Evolutionary conservation across 2,329 filamentous ascomycete genomes (phyloP).

Genomic region (Epicoccum nigrum): DNA sequence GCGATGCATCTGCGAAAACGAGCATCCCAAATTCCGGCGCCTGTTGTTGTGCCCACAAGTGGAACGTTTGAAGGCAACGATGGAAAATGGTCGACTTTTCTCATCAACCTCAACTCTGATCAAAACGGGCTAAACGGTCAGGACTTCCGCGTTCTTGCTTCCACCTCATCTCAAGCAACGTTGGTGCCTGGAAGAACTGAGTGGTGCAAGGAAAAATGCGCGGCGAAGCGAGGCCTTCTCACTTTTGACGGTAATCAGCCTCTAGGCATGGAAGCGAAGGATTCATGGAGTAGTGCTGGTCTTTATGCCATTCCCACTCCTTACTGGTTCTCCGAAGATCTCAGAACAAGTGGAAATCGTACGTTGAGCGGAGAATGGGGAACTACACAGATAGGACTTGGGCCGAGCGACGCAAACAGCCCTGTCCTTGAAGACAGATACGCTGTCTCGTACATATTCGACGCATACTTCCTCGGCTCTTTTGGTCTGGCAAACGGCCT

Average conservation of each 20-base stretch:
- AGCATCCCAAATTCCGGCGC: conserved; percentile 18
- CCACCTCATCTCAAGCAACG: conserved; percentile 36
- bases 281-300: conserved; percentile 25
- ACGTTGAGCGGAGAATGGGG: conserved; percentile 24
- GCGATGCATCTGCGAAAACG: conserved; percentile 36
- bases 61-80: conserved; percentile 48
- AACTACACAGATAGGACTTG: conserved; percentile 37
- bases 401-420: conserved; percentile 26
- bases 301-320: conserved; percentile 25
- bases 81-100: conserved; percentile 51
- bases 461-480: conserved; percentile 41
- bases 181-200: conserved; percentile 32
- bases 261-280: conserved; percentile 27
- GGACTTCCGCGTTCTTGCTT: conserved; percentile 44
- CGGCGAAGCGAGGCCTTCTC: conserved; percentile 37
- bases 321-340: conserved; percentile 21
- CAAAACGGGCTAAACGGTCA: conserved; percentile 35
- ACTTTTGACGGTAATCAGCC: conserved; percentile 23
- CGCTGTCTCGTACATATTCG: conserved; percentile 22
- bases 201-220: conserved; percentile 39
- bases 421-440: conserved; percentile 21
- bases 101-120: conserved; percentile 46
- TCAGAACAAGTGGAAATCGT: conserved; percentile 6
- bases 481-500: conserved; percentile 34
- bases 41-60: conserved; percentile 25